Base-by-base conservation (phyloP, 2,329 filamentous ascomycete species). In the Fusarium transvaalense region DNA sequence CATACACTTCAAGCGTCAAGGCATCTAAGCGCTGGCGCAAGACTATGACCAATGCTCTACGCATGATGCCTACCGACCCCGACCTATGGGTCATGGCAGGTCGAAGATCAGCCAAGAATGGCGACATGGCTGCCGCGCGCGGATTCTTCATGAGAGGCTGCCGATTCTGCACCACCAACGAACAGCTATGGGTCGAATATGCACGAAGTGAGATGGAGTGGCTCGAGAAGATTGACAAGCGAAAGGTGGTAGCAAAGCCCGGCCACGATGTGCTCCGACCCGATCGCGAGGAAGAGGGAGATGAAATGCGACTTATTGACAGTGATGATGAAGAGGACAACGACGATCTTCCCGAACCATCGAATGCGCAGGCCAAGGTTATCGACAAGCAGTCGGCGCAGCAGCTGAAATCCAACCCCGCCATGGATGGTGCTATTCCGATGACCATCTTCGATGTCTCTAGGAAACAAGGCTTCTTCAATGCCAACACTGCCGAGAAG, bases 141-240 rank as follows among this genome's bases (percentile, higher is more conserved):
- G 91, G 89, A 47, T 96, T 85, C 86, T 99, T 94, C 87, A 97
- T 89, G 84, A 86, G 95, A 65, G 96, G 94, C 0, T 87, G 97
- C 75, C 86, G 96, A 41, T 98, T 99, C 79, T 97, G 94, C 82
- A 93, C 90, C 52, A 87, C 83, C 48, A 90, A 91, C 46, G 88
- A 85, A 67, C 83, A 84, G 19, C 79, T 99, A 52, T 99, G 95
- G 94, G 77, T 97, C 34, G 93, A 97, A 80, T 98, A 97, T 77
- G 91, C 92, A 10, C 91, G 92, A 76, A 86, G 95, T 75, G 96
- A 99, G 83, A 93, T 97, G 89, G 91, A 96, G 66, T 98, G 97
- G 84, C 84, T 98, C 57, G 89, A 87, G 52, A 94, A 92, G 81
- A 89, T 98, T 75, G 89, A 92, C 61, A 88, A 88, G 64, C 88